A percentile compares a stretch with the other conserved stretches of the same genome.
phyloP scores from a whole-genome alignment of 192 early-diverging fungal species.

The Coemansia furcata region DNA sequence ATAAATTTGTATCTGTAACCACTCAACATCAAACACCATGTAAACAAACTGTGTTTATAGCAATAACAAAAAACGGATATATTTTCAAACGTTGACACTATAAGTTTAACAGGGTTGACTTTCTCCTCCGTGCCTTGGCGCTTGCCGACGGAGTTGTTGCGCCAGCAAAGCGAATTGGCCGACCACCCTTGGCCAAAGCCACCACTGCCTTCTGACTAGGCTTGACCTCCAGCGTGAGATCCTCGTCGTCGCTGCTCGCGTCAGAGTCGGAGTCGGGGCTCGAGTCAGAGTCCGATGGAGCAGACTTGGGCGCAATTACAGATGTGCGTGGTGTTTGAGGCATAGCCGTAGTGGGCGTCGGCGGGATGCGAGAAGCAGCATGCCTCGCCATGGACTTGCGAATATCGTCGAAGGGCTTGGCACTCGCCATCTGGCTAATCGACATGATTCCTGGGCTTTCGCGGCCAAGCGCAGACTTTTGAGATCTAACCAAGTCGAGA shows the following conservation, averaged over 20 bases:
- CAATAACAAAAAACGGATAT: neutral
- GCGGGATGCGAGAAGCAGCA: neutral
- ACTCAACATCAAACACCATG: neutral
- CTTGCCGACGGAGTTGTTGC: constrained; percentile 21
- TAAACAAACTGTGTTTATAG: neutral
- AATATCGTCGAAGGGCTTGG: constrained; percentile 41
- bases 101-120: constrained; percentile 31
- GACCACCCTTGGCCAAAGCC: neutral
- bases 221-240: neutral
- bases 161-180: constrained; percentile 46
- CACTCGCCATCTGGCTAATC: constrained; percentile 40
- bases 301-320: neutral
- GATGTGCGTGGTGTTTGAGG: neutral
- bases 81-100: neutral
- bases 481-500: constrained; percentile 25
- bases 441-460: constrained; percentile 29
- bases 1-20: neutral
- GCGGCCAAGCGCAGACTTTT: constrained; percentile 14
- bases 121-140: constrained; percentile 32
- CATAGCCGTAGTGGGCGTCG: neutral
- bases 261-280: constrained; percentile 8
- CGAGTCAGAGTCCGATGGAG: neutral
- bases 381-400: constrained; percentile 37
- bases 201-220: neutral
- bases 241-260: constrained; percentile 6